Evolutionary conservation across 352 stramenopile species (phyloP), one percentile per base, ranked within the genome.

Genomic region (Globisporangium megalacanthum): DNA sequence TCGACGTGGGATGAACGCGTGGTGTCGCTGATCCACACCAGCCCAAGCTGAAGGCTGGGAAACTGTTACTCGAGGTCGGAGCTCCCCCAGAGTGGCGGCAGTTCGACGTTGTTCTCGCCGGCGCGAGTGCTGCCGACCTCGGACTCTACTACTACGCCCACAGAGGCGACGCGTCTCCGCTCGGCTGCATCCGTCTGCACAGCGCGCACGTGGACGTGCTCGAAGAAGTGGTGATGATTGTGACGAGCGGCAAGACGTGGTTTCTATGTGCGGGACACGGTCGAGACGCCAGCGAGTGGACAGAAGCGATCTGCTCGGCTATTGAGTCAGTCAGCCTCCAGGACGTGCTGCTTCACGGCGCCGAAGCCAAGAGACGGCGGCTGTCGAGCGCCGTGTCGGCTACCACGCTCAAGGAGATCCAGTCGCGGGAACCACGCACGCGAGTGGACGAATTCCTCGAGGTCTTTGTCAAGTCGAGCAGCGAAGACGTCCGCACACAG

Each of bases 211-310:
- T 90, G 10, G 83, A 92, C 51, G 71, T 83, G 45, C 62, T 92
- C 11, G 82, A 86, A 52, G 82, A 92, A 56, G 77, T 92, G 15
- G 48, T 92, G 55, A 90, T 89, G 75, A 75, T 92, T 41, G 70
- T 88, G 31, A 85, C 79, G 41, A 70, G 73, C 15, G 78, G 89
- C 64, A 82, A 87, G 62, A 90, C 79, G 54, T 92, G 79, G 83
- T 92, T 90, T 54, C 69, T 92, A 19, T 92, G 83, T 36, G 79
- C 79, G 3, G 73, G 85, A 33, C 61, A 79, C 42, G 70, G 64
- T 1, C 73, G 70, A 9, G 79, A 86, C 4, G 79, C 79, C 8
- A 73, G 56, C 35, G 76, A 89, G 37, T 92, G 83, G 82, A 68
- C 71, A 15, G 75, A 88, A 37, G 68, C 66, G 25, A 81, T 90